Percentiles rank a stretch among this genome's conserved stretches.
These are phyloP conservation scores for Bolboschoenoplectus hybrid DNA, from an alignment of 202 grass and related monocot species.

Conservation along the genomic window DNA sequence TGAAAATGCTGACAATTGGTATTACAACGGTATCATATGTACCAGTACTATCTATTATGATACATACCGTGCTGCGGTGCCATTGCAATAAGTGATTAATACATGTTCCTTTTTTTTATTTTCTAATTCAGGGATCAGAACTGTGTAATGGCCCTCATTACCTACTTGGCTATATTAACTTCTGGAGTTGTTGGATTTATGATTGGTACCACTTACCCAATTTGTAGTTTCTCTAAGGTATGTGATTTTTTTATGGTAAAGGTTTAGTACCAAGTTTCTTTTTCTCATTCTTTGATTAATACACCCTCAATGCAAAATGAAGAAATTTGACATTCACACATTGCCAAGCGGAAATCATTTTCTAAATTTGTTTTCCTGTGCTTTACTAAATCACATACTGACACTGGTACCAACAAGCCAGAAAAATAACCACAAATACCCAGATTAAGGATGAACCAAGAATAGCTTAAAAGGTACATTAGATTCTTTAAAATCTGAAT, in stretches of 20 bases:
- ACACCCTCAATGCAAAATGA: background rate
- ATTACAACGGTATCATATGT: background rate
- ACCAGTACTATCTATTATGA: slow-evolving; percentile 7
- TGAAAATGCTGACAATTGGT: background rate
- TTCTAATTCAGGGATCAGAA: slow-evolving; percentile 7
- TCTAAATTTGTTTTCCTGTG: background rate
- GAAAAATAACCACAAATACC: background rate
- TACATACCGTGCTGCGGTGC: background rate
- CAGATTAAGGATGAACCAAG: background rate
- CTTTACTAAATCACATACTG: background rate
- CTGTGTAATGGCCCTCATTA: background rate
- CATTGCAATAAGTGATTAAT: background rate
- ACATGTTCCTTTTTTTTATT: background rate
- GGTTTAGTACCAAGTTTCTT: background rate
- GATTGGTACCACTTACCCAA: slow-evolving; percentile 21
- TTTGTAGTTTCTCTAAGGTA: slow-evolving; percentile 29
- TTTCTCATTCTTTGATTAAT: background rate
- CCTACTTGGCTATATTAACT: slow-evolving; percentile 17
- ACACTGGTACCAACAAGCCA: background rate
- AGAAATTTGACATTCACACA: background rate
- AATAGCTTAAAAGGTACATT: background rate
- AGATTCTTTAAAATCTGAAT: background rate
- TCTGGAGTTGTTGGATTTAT: slow-evolving; percentile 23
- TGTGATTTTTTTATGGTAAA: background rate
- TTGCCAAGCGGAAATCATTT: no score